A percentile compares a stretch with the other conserved stretches of the same genome.
phyloP scores from a whole-genome alignment of 257 asterid genomes.

The Solanum peruvianum region DNA sequence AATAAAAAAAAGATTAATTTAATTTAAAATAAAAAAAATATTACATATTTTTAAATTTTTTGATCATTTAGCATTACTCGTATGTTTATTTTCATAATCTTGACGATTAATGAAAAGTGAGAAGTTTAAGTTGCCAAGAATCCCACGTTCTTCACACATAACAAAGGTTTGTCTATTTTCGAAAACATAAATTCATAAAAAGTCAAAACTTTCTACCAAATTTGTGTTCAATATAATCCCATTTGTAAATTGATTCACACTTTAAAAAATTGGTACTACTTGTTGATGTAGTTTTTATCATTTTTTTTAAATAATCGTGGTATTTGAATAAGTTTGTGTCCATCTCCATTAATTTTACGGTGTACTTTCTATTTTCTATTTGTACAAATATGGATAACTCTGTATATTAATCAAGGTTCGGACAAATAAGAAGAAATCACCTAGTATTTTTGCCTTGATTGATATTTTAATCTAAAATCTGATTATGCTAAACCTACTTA shows the following conservation, averaged over 20 bases:
- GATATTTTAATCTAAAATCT: neutral
- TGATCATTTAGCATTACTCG: too few relatives aligned
- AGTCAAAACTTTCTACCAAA: neutral
- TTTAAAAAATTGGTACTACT: neutral
- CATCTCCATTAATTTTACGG: fast-evolving
- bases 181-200: neutral
- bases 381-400: too few relatives aligned
- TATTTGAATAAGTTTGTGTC: neutral
- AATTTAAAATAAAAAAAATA: too few relatives aligned
- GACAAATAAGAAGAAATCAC: neutral
- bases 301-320: fast-evolving
- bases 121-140: neutral
- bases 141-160: neutral
- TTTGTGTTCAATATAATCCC: neutral
- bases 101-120: neutral
- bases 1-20: too few relatives aligned
- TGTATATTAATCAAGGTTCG: fast-evolving
- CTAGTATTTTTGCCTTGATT: fast-evolving
- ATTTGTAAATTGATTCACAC: neutral
- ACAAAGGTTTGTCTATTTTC: neutral
- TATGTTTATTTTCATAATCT: neutral
- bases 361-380: fast-evolving
- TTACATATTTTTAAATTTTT: too few relatives aligned
- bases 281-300: too few relatives aligned
- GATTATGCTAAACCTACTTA: neutral